Conservation (phyloP, 345 rosid genomes). For the Rhodamnia argentea region DNA sequence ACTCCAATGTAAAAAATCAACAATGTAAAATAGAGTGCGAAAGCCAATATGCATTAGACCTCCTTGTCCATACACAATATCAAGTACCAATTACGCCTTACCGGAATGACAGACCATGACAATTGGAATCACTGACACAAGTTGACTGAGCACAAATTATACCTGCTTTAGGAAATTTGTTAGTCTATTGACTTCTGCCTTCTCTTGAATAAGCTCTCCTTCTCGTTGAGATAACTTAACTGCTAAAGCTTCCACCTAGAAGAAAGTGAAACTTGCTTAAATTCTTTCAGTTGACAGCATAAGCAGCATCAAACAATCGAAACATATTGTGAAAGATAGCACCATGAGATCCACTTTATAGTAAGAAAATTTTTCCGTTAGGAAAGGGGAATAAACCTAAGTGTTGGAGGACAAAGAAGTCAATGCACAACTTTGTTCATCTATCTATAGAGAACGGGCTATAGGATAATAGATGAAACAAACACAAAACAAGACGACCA, state of each 20-base stretch:
- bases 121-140: not conserved
- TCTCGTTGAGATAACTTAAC: constrained; percentile 94
- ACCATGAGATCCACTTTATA: not conserved
- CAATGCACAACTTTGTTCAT: not conserved
- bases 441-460: not conserved
- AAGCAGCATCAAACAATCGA: not conserved
- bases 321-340: not conserved
- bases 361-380: not conserved
- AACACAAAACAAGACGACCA: not conserved
- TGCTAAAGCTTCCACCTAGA: constrained; percentile 93
- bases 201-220: constrained; percentile 90
- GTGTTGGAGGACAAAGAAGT: not conserved
- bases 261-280: constrained; percentile 2
- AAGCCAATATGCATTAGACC: not conserved
- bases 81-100: not conserved
- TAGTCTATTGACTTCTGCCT: constrained; percentile 90
- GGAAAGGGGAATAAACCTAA: not conserved
- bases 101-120: not conserved
- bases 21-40: not conserved
- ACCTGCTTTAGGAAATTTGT: constrained; percentile 94
- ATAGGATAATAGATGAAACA: not conserved
- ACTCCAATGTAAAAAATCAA: not conserved
- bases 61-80: not conserved
- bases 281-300: not conserved
- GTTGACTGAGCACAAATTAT: not conserved